Base-by-base conservation (phyloP, 2,329 filamentous ascomycete species). In the Aurifilum marmelostoma region DNA sequence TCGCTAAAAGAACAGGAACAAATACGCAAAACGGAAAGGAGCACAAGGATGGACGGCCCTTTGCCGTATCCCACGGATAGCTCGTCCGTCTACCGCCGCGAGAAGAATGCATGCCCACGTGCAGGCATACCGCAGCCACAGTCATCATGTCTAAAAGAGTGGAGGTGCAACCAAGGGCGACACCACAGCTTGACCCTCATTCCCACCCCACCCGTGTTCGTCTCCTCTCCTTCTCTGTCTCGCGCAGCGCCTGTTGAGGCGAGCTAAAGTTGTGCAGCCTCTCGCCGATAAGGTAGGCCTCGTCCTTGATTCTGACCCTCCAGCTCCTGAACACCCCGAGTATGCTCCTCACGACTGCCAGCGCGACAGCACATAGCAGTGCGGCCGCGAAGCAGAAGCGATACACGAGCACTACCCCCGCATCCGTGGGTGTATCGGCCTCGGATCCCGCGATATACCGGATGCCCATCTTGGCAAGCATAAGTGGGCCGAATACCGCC, bases 221-320 rank as follows among this genome's bases (percentile, higher is more conserved):
- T 54, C 64, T 56, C 14, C 67, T 62, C 61, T 71, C 69, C 41
- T 61, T 69, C 59, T 71, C 67, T 24, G 64, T 34, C 27, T 71
- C 69, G 14, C 60, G 65, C 52, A 67, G 54, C 90, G 2, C 56
- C 29, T 71, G 69, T 52, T 65, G 69, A 24, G 64, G 60, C 47
- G 66, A 60, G 27, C 93, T 92, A 80, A 97, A 97, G 79, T 99
- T 99, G 81, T 99, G 97, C 75, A 99, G 80, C 70, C 94, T 84
- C 81, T 99, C 95, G 2, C 96, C 96, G 76, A 98, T 96, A 59
- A 99, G 83, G 78, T 99, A 99, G 0, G 97, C 94, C 80, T 99
- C 97, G 78, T 99, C 97, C 52, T 93, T 85, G 61, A 99, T 93
- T 69, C 91, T 88, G 68, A 89, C 85, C 74, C 92, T 89, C 94